A percentile compares a stretch with the other conserved stretches of the same genome.
Conservation (phyloP, 257 asterid species). For the Agastache rugosa region DNA sequence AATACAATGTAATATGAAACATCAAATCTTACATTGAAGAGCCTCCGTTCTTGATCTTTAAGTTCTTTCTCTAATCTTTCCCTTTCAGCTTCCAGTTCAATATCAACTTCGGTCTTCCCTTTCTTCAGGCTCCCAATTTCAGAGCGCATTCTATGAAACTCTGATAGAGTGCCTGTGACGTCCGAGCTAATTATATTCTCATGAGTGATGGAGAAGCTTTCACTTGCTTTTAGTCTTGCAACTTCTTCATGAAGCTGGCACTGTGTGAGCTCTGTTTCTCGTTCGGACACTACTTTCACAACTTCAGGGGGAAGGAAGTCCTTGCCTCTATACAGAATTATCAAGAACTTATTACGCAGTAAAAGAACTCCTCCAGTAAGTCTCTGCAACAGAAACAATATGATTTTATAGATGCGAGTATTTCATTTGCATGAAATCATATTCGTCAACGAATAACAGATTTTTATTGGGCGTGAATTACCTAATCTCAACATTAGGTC, state of each 20-base stretch:
- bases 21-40: constrained; percentile 56
- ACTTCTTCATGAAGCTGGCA: constrained; percentile 79
- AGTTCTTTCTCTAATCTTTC: constrained; percentile 74
- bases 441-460: too few species aligned
- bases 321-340: constrained; percentile 90
- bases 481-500: not conserved
- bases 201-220: constrained; percentile 44
- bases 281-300: constrained; percentile 62
- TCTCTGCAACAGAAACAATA: constrained; percentile 57
- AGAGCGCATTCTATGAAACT: constrained; percentile 64
- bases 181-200: constrained; percentile 48
- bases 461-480: too few species aligned
- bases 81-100: constrained; percentile 66
- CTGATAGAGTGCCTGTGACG: constrained; percentile 71
- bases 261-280: constrained; percentile 68
- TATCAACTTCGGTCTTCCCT: constrained; percentile 49
- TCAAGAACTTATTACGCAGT: constrained; percentile 83
- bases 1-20: constrained; percentile 29
- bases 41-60: constrained; percentile 60
- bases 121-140: constrained; percentile 41
- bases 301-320: constrained; percentile 84
- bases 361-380: constrained; percentile 91
- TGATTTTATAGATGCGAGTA: constrained; percentile 29
- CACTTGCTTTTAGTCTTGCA: constrained; percentile 79
- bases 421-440: not conserved